These are phyloP conservation scores for Corymbia calophylla DNA, from an alignment of 441 rosid species.

Conservation along the genomic window DNA sequence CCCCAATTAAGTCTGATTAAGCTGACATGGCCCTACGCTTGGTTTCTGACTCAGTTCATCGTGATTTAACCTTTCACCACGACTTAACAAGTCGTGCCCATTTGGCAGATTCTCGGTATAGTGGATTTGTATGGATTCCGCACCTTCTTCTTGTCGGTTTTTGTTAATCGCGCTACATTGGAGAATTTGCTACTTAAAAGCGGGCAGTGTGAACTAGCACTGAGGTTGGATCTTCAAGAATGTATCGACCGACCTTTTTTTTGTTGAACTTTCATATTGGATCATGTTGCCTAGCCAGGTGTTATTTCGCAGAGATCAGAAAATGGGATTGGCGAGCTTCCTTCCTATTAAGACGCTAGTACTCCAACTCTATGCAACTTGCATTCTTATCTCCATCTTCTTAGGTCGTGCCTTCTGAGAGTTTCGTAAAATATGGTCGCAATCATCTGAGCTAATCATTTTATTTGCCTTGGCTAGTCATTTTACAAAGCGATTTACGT, in stretches of 20 bases:
- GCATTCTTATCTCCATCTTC: background rate
- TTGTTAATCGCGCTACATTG: background rate
- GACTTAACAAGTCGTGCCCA: background rate
- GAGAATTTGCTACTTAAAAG: background rate
- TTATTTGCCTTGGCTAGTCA: background rate
- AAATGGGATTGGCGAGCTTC: background rate
- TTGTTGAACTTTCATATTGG: background rate
- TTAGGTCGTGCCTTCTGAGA: background rate
- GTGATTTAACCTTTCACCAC: background rate
- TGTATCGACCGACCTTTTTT: background rate
- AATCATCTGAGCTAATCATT: background rate
- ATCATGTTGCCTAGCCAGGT: background rate
- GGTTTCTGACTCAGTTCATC: background rate
- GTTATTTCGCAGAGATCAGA: background rate
- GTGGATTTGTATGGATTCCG: background rate
- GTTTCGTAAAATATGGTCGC: background rate
- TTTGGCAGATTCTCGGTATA: background rate
- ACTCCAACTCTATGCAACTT: background rate
- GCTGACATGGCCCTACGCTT: background rate
- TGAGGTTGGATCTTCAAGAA: background rate
- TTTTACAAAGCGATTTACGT: background rate
- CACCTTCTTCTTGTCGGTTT: background rate
- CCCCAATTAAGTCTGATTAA: background rate
- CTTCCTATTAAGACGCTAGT: background rate
- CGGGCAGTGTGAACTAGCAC: background rate